Conservation (phyloP, 495 filamentous ascomycete species). For the Penicillium malachiteum region DNA sequence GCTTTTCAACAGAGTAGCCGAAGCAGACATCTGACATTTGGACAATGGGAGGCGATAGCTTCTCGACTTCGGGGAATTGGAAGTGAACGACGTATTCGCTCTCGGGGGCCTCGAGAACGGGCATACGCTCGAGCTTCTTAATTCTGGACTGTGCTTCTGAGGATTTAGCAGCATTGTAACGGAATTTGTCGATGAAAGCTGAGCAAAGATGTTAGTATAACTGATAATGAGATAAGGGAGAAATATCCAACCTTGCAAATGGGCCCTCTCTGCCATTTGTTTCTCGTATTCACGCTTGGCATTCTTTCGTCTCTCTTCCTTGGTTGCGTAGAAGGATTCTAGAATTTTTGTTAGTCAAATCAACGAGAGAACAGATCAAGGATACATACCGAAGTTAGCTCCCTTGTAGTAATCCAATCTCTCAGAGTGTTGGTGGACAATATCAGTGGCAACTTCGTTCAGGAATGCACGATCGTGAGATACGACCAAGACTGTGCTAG, state of each 20-base stretch:
- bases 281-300: conserved; percentile 98
- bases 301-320: conserved; percentile 94
- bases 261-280: conserved; percentile 89
- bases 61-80: conserved; percentile 97
- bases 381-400: conserved; percentile 74
- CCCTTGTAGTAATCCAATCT: conserved; percentile 98
- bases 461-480: conserved; percentile 99
- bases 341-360: conserved; percentile 19
- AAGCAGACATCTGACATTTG: conserved; percentile 95
- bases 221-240: not conserved
- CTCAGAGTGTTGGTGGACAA: conserved; percentile 97
- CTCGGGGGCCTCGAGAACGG: conserved; percentile 85
- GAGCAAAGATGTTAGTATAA: conserved; percentile 9
- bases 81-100: conserved; percentile 95
- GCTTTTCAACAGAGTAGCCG: conserved; percentile 79
- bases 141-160: conserved; percentile 97
- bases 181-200: conserved; percentile 99
- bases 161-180: conserved; percentile 98
- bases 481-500: conserved; percentile 92
- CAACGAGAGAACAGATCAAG: not conserved
- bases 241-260: conserved; percentile 61
- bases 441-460: conserved; percentile 99
- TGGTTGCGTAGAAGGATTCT: conserved; percentile 96
- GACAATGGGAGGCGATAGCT: conserved; percentile 94
- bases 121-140: conserved; percentile 98